Evolutionary conservation across 768 basidiomycete genomes (phyloP).

Genomic region (Pleurotus djamor): DNA sequence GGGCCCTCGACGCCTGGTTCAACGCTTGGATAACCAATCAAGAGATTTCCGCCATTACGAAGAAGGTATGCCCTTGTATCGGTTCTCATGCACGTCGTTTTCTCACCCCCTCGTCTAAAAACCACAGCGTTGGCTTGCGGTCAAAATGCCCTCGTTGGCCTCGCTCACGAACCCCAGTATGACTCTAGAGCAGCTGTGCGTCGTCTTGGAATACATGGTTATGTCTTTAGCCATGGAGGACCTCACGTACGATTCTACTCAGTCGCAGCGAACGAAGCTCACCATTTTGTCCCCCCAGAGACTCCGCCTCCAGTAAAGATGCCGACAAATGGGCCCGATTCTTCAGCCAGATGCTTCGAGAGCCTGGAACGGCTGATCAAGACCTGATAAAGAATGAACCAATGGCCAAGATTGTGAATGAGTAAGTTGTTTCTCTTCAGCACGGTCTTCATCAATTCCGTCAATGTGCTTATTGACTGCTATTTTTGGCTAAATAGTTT

Average conservation of each 20-base stretch:
- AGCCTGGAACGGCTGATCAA: background rate
- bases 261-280: no score
- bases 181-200: slow-evolving; percentile 1
- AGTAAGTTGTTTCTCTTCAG: background rate
- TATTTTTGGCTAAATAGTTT: background rate
- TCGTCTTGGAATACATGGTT: slow-evolving; percentile 3
- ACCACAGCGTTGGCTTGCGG: background rate
- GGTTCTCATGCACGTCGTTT: background rate
- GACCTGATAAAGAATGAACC: background rate
- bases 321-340: slow-evolving; percentile 2
- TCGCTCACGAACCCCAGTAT: slow-evolving; percentile 3
- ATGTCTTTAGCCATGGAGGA: slow-evolving; percentile 4
- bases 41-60: background rate
- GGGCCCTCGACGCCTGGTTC: background rate
- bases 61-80: background rate
- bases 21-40: background rate
- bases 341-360: slow-evolving; percentile 1
- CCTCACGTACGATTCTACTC: background rate
- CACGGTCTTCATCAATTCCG: background rate
- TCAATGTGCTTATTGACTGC: background rate
- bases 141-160: slow-evolving; percentile 4
- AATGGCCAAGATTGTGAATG: background rate
- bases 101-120: background rate
- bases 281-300: background rate
- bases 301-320: background rate